Evolutionary conservation across 2,329 filamentous ascomycete genomes (phyloP).

Genomic region (Thelonectria olida): DNA sequence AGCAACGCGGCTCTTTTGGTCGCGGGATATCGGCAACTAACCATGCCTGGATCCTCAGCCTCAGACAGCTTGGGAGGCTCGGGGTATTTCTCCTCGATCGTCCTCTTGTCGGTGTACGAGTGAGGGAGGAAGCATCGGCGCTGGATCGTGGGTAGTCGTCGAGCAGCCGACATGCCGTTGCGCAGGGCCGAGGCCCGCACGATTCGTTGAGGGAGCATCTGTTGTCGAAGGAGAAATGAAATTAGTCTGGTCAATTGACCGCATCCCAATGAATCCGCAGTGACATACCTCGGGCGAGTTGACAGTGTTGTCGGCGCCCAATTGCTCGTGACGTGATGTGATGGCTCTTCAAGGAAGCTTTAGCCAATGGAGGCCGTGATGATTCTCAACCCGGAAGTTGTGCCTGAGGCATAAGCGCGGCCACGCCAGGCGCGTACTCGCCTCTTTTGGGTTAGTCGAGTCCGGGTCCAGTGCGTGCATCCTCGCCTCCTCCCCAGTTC

Average conservation of each 20-base stretch:
- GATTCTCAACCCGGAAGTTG: conserved; percentile 32
- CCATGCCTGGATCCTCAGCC: conserved; percentile 73
- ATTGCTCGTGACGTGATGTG: conserved; percentile 47
- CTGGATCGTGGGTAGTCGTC: conserved; percentile 63
- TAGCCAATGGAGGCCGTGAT: conserved; percentile 46
- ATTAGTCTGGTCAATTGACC: conserved; percentile 29
- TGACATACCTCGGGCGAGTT: conserved; percentile 45
- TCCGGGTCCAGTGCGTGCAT: conserved; percentile 35
- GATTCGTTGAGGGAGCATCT: conserved; percentile 72
- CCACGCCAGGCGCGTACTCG: conserved; percentile 34
- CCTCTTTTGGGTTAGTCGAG: conserved; percentile 40
- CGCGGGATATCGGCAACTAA: conserved; percentile 49
- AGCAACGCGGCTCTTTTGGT: conserved; percentile 25
- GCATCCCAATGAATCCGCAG: neutral
- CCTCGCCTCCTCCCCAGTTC: conserved; percentile 44
- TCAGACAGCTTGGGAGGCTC: conserved; percentile 60
- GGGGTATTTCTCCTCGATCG: conserved; percentile 63
- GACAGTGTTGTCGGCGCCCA: conserved; percentile 45
- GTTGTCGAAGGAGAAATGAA: conserved; percentile 14
- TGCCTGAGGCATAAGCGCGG: conserved; percentile 47
- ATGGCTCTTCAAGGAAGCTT: conserved; percentile 43
- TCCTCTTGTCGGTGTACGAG: conserved; percentile 55
- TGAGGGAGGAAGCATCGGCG: conserved; percentile 66
- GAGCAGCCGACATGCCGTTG: conserved; percentile 55
- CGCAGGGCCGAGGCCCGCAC: conserved; percentile 58